phyloP scores from a whole-genome alignment of 257 asterid genomes.

The Primulina eburnea region DNA sequence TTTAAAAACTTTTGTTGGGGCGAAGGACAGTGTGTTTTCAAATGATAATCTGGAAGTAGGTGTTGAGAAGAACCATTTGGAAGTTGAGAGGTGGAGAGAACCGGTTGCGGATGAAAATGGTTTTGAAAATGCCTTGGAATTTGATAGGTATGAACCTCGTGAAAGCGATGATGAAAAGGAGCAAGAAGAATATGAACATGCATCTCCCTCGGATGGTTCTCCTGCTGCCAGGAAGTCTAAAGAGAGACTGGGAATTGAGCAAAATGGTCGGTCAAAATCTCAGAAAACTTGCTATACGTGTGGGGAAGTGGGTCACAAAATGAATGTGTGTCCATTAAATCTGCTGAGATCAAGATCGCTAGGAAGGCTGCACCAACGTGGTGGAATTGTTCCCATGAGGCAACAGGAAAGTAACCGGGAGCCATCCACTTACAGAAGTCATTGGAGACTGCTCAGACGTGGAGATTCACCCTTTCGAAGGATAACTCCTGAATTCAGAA shows the following conservation, averaged over 20 bases:
- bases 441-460: conserved; percentile 20
- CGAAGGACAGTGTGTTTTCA: conserved; percentile 18
- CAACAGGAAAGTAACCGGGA: conserved; percentile 23
- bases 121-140: conserved; percentile 32
- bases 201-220: conserved; percentile 19
- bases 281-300: conserved; percentile 29
- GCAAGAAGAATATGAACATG: conserved; percentile 23
- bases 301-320: conserved; percentile 40
- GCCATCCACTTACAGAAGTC: conserved; percentile 23
- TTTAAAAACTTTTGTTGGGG: conserved; percentile 19
- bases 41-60: conserved; percentile 25
- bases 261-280: conserved; percentile 18
- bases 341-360: conserved; percentile 25
- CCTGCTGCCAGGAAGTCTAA: conserved; percentile 22
- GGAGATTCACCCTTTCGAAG: conserved; percentile 29
- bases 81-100: conserved; percentile 47
- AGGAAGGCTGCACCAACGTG: conserved; percentile 21
- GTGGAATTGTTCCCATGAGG: conserved; percentile 23
- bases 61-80: conserved; percentile 27
- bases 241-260: conserved; percentile 30
- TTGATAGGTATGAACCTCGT: conserved; percentile 57
- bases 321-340: conserved; percentile 29
- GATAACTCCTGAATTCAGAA: conserved; percentile 25
- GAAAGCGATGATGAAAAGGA: conserved; percentile 34
- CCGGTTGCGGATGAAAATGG: conserved; percentile 31